Evolutionary conservation across 768 basidiomycete species (phyloP).

Genomic region (Lentinula boryana): DNA sequence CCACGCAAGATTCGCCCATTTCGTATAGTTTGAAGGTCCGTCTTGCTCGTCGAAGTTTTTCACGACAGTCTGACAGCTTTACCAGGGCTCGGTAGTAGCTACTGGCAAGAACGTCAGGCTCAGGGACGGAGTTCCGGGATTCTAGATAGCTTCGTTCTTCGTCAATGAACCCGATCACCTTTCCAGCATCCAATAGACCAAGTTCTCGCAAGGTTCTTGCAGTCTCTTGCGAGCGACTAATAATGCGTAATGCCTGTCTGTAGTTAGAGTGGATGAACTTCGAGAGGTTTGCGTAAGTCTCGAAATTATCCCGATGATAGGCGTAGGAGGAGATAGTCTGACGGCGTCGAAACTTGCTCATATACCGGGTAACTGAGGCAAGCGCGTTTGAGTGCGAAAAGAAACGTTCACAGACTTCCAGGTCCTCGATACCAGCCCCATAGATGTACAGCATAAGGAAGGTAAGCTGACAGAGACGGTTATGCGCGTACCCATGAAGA

Average conservation of each 20-base stretch:
- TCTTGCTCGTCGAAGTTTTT: background rate
- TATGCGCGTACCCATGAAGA: background rate
- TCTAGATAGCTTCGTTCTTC: constrained; percentile 12
- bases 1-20: background rate
- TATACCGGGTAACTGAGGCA: constrained; percentile 7
- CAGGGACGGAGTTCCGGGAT: background rate
- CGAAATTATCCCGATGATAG: background rate
- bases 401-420: background rate
- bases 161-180: too few relatives aligned
- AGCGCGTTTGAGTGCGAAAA: constrained; percentile 6
- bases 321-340: background rate
- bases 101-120: background rate
- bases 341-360: constrained; percentile 14
- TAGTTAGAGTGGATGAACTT: constrained; percentile 9
- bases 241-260: constrained; percentile 11
- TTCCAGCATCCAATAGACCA: constrained; percentile 9
- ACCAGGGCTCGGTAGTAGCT: background rate
- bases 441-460: background rate
- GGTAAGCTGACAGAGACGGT: background rate
- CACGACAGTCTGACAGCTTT: background rate
- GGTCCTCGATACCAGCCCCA: background rate
- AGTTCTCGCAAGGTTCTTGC: constrained; percentile 1
- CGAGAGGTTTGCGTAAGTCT: constrained; percentile 5
- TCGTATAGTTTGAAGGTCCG: background rate
- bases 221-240: background rate